A percentile compares a stretch with the other conserved stretches of the same genome.
Conservation (phyloP, 768 basidiomycete species). For the Mycena filopes region DNA sequence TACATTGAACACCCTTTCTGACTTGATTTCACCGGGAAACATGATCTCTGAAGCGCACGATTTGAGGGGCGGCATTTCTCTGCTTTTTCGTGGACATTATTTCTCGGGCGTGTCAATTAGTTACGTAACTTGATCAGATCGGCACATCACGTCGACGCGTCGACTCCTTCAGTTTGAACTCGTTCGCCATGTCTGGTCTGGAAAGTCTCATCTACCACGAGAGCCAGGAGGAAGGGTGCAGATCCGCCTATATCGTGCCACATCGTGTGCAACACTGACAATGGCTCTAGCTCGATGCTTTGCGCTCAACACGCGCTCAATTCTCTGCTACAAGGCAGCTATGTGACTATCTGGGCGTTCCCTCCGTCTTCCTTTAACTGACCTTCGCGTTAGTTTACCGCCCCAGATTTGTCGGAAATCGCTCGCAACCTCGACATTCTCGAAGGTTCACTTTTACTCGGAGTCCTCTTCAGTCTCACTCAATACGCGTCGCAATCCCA, state of each 20-base stretch:
- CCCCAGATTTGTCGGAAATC: constrained; percentile 82
- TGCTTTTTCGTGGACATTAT: too few species aligned
- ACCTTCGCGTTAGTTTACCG: constrained; percentile 66
- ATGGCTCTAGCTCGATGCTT: constrained; percentile 70
- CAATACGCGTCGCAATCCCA: too few species aligned
- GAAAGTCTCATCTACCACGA: constrained; percentile 84
- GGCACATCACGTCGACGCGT: too few species aligned
- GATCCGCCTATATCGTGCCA: background rate
- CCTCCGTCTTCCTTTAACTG: background rate
- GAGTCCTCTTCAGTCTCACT: too few species aligned
- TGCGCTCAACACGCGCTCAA: constrained; percentile 92
- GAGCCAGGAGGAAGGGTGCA: constrained; percentile 65
- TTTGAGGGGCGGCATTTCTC: background rate
- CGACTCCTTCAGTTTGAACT: background rate
- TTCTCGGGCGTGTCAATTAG: too few species aligned
- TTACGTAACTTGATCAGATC: too few species aligned
- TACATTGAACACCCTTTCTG: constrained; percentile 42
- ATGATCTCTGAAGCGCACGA: constrained; percentile 54
- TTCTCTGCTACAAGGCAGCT: constrained; percentile 70
- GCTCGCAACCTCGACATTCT: constrained; percentile 74
- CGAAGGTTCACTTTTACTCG: too few species aligned
- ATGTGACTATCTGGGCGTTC: constrained; percentile 44
- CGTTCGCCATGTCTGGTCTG: constrained; percentile 17
- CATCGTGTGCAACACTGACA: background rate
- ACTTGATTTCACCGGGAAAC: constrained; percentile 71